Conservation (phyloP, 2,329 filamentous ascomycete species). For the Cercospora janseana region DNA sequence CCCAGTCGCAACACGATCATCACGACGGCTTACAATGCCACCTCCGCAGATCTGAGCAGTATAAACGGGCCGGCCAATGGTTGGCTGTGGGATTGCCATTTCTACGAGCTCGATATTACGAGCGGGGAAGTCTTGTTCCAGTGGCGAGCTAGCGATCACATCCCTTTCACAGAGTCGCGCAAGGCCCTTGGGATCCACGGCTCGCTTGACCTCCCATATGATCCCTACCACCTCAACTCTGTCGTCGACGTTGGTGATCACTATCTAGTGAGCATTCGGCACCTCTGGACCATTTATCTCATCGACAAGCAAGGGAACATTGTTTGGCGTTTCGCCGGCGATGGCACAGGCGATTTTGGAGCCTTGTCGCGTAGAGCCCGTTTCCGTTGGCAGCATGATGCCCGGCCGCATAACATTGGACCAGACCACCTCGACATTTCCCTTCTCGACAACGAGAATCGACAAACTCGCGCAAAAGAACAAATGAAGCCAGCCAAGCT, state of each 20-base stretch:
- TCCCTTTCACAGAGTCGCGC: conserved; percentile 24
- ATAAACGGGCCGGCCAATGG: conserved; percentile 38
- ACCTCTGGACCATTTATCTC: conserved; percentile 30
- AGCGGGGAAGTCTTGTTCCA: conserved; percentile 43
- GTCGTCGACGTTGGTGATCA: conserved; percentile 26
- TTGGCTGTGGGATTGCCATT: conserved; percentile 40
- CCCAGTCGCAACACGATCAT: conserved; percentile 36
- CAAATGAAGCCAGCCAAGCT: conserved; percentile 15
- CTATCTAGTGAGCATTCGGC: conserved; percentile 30
- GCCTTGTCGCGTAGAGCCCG: conserved; percentile 20
- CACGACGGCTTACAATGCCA: conserved; percentile 36
- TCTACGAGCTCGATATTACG: conserved; percentile 46
- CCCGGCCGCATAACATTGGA: conserved; percentile 27
- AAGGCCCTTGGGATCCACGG: conserved; percentile 5
- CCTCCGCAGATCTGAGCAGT: conserved; percentile 34
- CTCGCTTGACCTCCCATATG: conserved; percentile 22
- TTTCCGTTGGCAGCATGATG: conserved; percentile 32
- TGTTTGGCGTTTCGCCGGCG: conserved; percentile 27
- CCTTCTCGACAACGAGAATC: conserved; percentile 30
- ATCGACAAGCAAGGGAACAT: conserved; percentile 26
- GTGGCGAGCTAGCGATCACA: conserved; percentile 45
- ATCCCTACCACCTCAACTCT: conserved; percentile 35
- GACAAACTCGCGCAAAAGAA: conserved; percentile 12
- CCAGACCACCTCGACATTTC: conserved; percentile 18
- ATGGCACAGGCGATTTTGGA: conserved; percentile 28